Base-by-base conservation (phyloP, 306 rosid species). In the Malus fusca region DNA sequence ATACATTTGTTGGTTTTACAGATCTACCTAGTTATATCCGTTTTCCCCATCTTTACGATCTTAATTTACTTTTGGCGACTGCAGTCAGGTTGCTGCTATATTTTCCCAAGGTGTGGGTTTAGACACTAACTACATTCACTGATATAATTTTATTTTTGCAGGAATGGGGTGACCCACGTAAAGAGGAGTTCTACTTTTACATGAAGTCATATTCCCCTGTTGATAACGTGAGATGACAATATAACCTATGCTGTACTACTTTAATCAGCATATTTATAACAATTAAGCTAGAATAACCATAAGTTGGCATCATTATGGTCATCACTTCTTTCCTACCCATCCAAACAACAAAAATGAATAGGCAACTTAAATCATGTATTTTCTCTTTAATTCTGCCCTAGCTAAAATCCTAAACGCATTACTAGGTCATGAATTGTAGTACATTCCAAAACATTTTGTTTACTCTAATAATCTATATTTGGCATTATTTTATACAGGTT, bases 121-220 rank as follows among this genome's bases (percentile, higher is more conserved):
- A 25, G 60, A 26, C 60, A 22, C 43, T 21, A 70, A 42, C 44
- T 42, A 9, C 12, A 42, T 2, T 44, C 63, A 43, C 69, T 60
- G 40, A 60, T 74, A 71, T 72, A 71, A 19, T 82, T 75, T 40
- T 83, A 73, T 80, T 78, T 70, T 25, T 84, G 86, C 91, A 94
- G 98, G 97, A 94, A 83, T 94, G 98, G 98, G 98, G 98, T 72
- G 98, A 94, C 73, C 98, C 97, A 19, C 86, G 95, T 80, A 87
- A 87, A 88, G 93, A 94, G 81, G 96, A 94, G 56, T 91, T 90
- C 83, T 94, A 94, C 90, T 85, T 88, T 82, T 94, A 91, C 86
- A 94, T 94, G 93, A 94, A 94, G 82, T 94, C 97, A 78, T 91
- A 94, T 88, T 94, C 98, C 75, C 97, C 97, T 0, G 91, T 94